These are phyloP conservation scores for Coemansia linderi DNA, from an alignment of 371 early-diverging fungal species.

Conservation along the genomic window DNA sequence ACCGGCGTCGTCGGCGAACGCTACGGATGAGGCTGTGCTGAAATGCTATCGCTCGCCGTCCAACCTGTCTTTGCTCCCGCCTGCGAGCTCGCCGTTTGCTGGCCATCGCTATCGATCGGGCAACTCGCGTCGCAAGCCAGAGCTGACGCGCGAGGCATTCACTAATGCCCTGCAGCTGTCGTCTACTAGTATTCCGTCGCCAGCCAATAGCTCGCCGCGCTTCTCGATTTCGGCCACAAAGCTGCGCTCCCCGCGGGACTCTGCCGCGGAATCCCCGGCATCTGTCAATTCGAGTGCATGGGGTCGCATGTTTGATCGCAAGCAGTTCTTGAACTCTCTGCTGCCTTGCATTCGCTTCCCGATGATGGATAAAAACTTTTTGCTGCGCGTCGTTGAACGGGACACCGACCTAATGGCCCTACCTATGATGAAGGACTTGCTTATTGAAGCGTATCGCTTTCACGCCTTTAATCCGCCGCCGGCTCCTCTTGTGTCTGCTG, in stretches of 20 bases:
- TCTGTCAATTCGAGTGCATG: slow-evolving; percentile 3
- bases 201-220: slow-evolving; percentile 18
- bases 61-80: slow-evolving; percentile 42
- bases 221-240: slow-evolving; percentile 20
- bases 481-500: neutral
- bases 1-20: slow-evolving; percentile 6
- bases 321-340: slow-evolving; percentile 48
- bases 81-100: slow-evolving; percentile 27
- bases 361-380: slow-evolving; percentile 58
- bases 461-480: slow-evolving; percentile 52
- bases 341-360: slow-evolving; percentile 62
- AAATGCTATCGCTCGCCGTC: slow-evolving; percentile 39
- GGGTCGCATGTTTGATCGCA: slow-evolving; percentile 35
- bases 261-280: slow-evolving; percentile 15
- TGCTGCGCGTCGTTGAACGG: slow-evolving; percentile 58
- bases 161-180: slow-evolving; percentile 15
- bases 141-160: slow-evolving; percentile 44
- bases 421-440: slow-evolving; percentile 61
- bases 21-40: slow-evolving; percentile 35
- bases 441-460: slow-evolving; percentile 63
- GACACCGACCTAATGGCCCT: slow-evolving; percentile 58
- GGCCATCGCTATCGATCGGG: slow-evolving; percentile 7
- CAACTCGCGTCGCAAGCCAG: slow-evolving; percentile 34
- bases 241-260: slow-evolving; percentile 1
- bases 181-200: neutral